These are phyloP conservation scores for Pyracantha coccinea DNA, from an alignment of 331 rosid species.

Conservation along the genomic window DNA sequence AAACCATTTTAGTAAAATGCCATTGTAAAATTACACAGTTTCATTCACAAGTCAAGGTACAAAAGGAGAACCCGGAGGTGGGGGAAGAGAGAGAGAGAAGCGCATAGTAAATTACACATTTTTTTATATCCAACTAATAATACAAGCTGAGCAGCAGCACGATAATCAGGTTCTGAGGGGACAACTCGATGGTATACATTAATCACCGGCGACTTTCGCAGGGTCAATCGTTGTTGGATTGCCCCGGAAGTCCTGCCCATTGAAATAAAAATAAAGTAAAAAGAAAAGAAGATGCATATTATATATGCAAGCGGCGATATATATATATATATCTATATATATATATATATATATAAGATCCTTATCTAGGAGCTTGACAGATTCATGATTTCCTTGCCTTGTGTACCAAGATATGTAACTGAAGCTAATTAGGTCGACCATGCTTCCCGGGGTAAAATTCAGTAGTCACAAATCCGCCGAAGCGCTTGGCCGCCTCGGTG, in stretches of 20 bases:
- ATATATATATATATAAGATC: too few relatives aligned
- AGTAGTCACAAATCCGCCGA: not conserved
- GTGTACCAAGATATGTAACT: not conserved
- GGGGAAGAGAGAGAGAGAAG: too few relatives aligned
- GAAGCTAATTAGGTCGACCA: not conserved
- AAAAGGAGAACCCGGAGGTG: too few relatives aligned
- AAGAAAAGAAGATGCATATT: not conserved
- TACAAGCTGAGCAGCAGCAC: not conserved
- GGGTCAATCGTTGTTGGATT: not conserved
- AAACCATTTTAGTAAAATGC: too few relatives aligned
- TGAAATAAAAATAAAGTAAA: not conserved
- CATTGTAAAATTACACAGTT: too few relatives aligned
- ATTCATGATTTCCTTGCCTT: not conserved
- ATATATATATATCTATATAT: too few relatives aligned
- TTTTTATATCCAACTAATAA: too few relatives aligned
- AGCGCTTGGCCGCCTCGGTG: not conserved
- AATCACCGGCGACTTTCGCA: not conserved
- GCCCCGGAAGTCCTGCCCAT: not conserved
- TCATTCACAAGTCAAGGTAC: too few relatives aligned
- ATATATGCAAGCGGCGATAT: not conserved
- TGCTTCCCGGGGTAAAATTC: not conserved
- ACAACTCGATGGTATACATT: not conserved
- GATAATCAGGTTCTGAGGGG: not conserved
- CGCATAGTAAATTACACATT: too few relatives aligned
- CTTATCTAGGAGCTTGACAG: too few relatives aligned